Percentiles rank a stretch among this genome's conserved stretches.
phyloP scores from a whole-genome alignment of 495 filamentous ascomycete genomes.

The Podospora fimiseda region DNA sequence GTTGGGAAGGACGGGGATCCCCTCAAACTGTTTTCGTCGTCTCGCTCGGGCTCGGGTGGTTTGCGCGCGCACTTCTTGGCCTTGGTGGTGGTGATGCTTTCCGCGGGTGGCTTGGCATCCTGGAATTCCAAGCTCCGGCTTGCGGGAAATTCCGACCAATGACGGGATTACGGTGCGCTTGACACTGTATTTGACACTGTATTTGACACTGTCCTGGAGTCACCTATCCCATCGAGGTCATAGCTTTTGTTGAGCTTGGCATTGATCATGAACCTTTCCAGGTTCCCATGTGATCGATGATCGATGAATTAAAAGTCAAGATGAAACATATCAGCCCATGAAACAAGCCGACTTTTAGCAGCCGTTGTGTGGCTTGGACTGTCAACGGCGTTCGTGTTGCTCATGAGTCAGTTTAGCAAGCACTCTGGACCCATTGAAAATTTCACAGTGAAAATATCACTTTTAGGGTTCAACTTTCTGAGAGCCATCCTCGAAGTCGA shows the following conservation, averaged over 20 bases:
- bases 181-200: conserved; percentile 3
- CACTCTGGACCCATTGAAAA: too few relatives aligned
- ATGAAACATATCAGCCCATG: neutral
- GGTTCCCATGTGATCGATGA: too few relatives aligned
- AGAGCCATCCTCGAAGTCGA: neutral
- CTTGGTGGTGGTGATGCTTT: conserved; percentile 11
- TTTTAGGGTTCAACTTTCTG: neutral
- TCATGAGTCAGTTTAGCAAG: neutral
- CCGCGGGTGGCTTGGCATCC: conserved; percentile 16
- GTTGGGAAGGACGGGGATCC: conserved; percentile 1
- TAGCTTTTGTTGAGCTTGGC: too few relatives aligned
- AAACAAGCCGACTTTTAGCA: neutral
- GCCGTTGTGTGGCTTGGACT: neutral
- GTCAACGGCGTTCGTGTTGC: neutral
- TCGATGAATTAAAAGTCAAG: too few relatives aligned
- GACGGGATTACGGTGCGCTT: conserved; percentile 10
- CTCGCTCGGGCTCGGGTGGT: neutral
- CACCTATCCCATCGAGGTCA: too few relatives aligned
- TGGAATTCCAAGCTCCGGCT: conserved; percentile 10
- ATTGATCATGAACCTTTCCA: too few relatives aligned
- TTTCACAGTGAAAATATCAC: too few relatives aligned
- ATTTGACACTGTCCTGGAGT: neutral
- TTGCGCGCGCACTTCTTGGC: neutral
- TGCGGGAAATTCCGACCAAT: conserved; percentile 20
- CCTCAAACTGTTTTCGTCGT: conserved; percentile 1